These are phyloP conservation scores for Ogataea zsoltii DNA, from an alignment of 805 yeast genomes.

Conservation along the genomic window DNA sequence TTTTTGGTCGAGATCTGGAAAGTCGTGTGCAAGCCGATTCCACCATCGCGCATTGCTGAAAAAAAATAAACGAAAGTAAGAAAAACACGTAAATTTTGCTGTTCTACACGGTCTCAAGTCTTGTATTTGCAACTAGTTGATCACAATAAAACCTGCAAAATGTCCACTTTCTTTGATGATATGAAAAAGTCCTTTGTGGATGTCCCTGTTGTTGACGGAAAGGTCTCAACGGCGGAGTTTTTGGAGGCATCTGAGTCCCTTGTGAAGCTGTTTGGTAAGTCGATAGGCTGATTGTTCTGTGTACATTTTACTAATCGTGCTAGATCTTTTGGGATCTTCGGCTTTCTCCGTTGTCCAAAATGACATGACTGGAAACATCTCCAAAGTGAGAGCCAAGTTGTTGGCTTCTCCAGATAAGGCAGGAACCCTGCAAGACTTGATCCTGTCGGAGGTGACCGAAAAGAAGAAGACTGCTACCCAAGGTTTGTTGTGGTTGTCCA, in stretches of 20 bases:
- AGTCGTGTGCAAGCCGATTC: slow-evolving; percentile 11
- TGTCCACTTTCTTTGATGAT: slow-evolving; percentile 81
- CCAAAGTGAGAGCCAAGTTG: slow-evolving; percentile 67
- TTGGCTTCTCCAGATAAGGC: slow-evolving; percentile 63
- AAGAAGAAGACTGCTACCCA: slow-evolving; percentile 82
- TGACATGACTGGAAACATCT: slow-evolving; percentile 86
- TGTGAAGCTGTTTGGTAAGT: slow-evolving; percentile 71
- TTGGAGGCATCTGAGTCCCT: slow-evolving; percentile 83
- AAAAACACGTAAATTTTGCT: slow-evolving; percentile 14
- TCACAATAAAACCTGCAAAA: slow-evolving; percentile 23
- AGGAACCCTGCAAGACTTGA: slow-evolving; percentile 74
- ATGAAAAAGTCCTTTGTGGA: slow-evolving; percentile 74
- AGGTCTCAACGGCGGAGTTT: slow-evolving; percentile 73
- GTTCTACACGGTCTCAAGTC: not conserved
- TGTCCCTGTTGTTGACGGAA: slow-evolving; percentile 62
- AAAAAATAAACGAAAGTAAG: not conserved
- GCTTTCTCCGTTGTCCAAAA: slow-evolving; percentile 84
- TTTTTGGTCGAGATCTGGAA: not conserved
- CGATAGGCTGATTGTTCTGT: not conserved
- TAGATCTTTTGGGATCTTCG: slow-evolving; percentile 74
- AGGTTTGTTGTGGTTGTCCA: slow-evolving; percentile 82
- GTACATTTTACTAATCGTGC: not conserved
- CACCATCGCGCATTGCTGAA: slow-evolving; percentile 1
- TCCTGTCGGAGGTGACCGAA: slow-evolving; percentile 67
- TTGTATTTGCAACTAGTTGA: not conserved